These are phyloP conservation scores for Lophium mytilinum DNA, from an alignment of 495 filamentous ascomycete species.

Conservation along the genomic window DNA sequence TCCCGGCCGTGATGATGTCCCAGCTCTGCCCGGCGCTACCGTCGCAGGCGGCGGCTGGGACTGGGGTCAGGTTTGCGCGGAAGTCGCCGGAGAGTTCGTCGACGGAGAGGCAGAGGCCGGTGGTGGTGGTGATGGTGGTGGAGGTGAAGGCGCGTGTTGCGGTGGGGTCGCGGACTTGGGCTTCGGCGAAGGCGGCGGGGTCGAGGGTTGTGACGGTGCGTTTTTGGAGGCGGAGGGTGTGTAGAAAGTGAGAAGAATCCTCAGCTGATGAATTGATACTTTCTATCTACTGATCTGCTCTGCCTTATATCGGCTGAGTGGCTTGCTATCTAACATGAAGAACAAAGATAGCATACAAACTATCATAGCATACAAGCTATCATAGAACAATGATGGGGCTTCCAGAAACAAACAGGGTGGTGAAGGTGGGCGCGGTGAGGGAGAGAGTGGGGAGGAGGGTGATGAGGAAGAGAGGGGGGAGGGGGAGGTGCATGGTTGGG, in stretches of 20 bases:
- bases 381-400: no score
- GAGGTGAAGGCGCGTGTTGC: background rate
- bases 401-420: background rate
- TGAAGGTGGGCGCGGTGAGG: background rate
- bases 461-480: background rate
- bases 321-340: no score
- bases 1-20: slow-evolving; percentile 47
- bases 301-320: no score
- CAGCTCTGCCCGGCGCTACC: slow-evolving; percentile 43
- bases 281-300: no score
- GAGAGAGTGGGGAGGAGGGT: background rate
- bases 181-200: background rate
- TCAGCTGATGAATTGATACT: no score
- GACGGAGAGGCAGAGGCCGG: slow-evolving; percentile 46
- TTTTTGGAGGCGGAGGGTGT: background rate
- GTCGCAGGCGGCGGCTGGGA: slow-evolving; percentile 43
- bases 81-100: slow-evolving; percentile 50
- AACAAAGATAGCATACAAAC: no score
- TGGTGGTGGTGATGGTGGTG: slow-evolving; percentile 30
- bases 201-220: background rate
- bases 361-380: no score
- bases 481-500: no score
- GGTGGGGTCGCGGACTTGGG: background rate
- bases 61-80: slow-evolving; percentile 47
- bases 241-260: no score